Base-by-base conservation (phyloP, 2,329 filamentous ascomycete genomes). In the Claviceps sp. region DNA sequence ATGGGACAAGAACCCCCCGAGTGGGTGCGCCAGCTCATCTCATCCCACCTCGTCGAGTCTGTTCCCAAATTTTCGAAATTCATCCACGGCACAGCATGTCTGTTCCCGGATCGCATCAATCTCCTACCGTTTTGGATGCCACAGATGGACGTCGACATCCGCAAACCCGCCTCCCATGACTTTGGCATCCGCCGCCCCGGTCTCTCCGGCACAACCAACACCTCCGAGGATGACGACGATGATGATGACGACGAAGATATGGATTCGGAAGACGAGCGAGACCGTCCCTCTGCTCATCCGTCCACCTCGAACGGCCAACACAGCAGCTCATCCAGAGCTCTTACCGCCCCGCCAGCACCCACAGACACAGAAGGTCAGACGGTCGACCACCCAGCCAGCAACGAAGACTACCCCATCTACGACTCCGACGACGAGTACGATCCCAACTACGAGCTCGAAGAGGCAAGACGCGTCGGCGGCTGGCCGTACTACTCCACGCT, bases 61-160 rank as follows among this genome's bases (percentile, higher is more conserved):
- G 90, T 98, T 2, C 93, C 93, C 56, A 98, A 98, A 65, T 98
- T 97, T 70, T 96, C 89, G 63, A 98, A 98, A 71, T 98, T 97
- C 67, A 97, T 98, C 54, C 93, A 98, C 67, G 93, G 93, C 54
- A 89, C 85, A 1, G 91, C 91, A 9, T 86, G 81, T 11, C 71
- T 98, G 46, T 94, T 96, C 67, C 90, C 90, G 0, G 78, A 83
- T 45, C 82, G 86, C 52, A 98, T 98, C 67, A 75, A 96, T 47
- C 76, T 98, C 13, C 75, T 98, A 5, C 93, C 93, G 0, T 98
- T 88, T 74, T 98, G 93, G 93, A 87, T 91, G 75, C 93, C 93
- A 1, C 93, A 98, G 70, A 98, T 98, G 93, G 84, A 95, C 59
- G 82, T 94, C 24, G 93, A 98, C 63, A 98, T 98, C 61, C 86